Conservation (phyloP, 2,329 filamentous ascomycete species). For the Apiospora koreana region DNA sequence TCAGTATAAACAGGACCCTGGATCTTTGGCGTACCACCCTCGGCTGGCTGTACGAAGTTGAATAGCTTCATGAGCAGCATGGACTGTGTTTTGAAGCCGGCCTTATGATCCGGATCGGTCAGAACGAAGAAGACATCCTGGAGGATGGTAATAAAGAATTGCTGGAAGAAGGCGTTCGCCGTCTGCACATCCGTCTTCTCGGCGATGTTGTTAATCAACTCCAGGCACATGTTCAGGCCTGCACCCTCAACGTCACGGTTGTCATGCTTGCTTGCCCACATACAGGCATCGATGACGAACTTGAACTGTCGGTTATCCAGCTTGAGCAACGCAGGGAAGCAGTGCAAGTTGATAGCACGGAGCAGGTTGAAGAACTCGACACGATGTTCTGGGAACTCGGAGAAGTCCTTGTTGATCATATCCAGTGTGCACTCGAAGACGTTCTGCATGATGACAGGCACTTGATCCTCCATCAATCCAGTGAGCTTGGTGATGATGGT, state of each 20-base stretch:
- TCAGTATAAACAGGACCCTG: constrained; percentile 90
- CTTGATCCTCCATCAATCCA: constrained; percentile 96
- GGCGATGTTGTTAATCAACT: constrained; percentile 96
- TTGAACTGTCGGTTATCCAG: constrained; percentile 97
- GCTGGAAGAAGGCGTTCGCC: constrained; percentile 94
- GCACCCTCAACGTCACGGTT: constrained; percentile 97
- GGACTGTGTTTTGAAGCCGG: constrained; percentile 97
- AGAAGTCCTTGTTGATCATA: constrained; percentile 99
- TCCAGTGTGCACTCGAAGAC: constrained; percentile 98
- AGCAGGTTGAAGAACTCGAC: constrained; percentile 99
- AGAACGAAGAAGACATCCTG: constrained; percentile 99
- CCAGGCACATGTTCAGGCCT: constrained; percentile 95
- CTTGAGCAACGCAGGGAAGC: constrained; percentile 91
- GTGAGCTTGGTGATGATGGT: constrained; percentile 96
- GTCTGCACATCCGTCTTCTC: constrained; percentile 85
- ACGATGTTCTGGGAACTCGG: constrained; percentile 96
- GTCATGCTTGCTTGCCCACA: constrained; percentile 99
- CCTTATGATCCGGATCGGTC: constrained; percentile 97
- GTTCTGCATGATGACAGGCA: constrained; percentile 96
- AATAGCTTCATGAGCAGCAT: constrained; percentile 94
- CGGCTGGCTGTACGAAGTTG: constrained; percentile 81
- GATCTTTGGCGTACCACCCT: constrained; percentile 75
- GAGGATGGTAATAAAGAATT: constrained; percentile 92
- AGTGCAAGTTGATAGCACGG: constrained; percentile 93
- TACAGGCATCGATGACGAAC: constrained; percentile 98